phyloP scores from a whole-genome alignment of 192 early-diverging fungal species.

The Entomortierella lignicola region DNA sequence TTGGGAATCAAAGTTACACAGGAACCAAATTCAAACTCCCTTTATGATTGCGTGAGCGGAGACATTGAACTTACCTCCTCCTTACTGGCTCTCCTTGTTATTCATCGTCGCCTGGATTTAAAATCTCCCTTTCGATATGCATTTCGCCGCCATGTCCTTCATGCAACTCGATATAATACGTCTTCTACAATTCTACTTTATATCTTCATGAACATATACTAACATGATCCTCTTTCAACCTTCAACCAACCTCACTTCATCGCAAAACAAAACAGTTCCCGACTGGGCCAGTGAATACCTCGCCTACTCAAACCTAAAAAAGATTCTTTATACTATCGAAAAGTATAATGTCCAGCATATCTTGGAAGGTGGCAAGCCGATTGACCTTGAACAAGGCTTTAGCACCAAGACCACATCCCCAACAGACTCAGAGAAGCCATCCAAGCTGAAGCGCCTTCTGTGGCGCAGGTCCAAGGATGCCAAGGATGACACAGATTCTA shows the following conservation, averaged over 20 bases:
- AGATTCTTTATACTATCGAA: slow-evolving; percentile 82
- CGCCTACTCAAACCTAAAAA: slow-evolving; percentile 84
- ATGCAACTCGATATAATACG: background rate
- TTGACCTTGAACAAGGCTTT: slow-evolving; percentile 28
- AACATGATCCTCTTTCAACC: background rate
- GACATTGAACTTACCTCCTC: background rate
- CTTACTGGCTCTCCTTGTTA: background rate
- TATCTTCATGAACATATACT: background rate
- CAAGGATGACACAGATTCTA: too few species aligned
- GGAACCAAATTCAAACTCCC: background rate
- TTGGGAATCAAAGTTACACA: slow-evolving; percentile 21
- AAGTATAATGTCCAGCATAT: slow-evolving; percentile 58
- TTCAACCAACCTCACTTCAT: background rate
- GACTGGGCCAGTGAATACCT: slow-evolving; percentile 86
- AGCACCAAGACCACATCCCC: background rate
- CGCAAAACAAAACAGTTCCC: slow-evolving; percentile 60
- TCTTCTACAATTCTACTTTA: background rate
- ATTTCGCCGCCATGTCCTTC: background rate
- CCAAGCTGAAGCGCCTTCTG: slow-evolving; percentile 18
- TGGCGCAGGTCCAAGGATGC: background rate
- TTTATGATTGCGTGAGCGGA: background rate
- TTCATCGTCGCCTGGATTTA: background rate
- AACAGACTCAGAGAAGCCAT: slow-evolving; percentile 18
- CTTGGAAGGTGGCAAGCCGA: slow-evolving; percentile 15
- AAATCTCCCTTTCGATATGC: background rate